Evolutionary conservation across 495 filamentous ascomycete species (phyloP).

Genomic region (Neurospora sp.): DNA sequence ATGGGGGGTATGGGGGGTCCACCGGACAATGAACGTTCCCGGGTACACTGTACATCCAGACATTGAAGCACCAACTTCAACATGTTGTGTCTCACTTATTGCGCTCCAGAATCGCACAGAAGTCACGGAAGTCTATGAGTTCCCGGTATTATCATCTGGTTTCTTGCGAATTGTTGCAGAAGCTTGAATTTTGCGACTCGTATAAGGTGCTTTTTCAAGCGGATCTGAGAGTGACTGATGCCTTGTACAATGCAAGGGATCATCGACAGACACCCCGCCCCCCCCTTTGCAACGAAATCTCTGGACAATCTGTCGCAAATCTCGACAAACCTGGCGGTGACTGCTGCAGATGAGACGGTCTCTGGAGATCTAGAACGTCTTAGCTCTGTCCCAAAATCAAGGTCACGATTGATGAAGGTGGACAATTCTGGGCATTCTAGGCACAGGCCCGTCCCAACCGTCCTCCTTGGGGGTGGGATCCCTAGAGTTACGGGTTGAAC

Average conservation of each 20-base stretch:
- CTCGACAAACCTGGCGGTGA: not conserved
- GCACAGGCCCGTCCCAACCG: not conserved
- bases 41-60: not conserved
- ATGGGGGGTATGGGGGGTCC: not conserved
- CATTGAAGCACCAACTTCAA: not conserved
- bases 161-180: not conserved
- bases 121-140: not conserved
- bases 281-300: not conserved
- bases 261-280: not conserved
- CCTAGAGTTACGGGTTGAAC: not conserved
- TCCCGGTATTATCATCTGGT: not conserved
- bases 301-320: not conserved
- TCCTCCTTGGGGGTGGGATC: not conserved
- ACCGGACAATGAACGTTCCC: not conserved
- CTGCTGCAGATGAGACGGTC: constrained; percentile 11
- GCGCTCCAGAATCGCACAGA: not conserved
- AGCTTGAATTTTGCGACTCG: not conserved
- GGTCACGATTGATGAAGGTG: constrained; percentile 5
- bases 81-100: not conserved
- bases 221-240: not conserved
- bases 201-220: not conserved
- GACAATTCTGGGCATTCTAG: not conserved
- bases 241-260: not conserved
- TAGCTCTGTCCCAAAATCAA: constrained; percentile 11
- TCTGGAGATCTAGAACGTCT: constrained; percentile 15